phyloP scores from a whole-genome alignment of 352 stramenopile genomes.

The Thraustochytrium sp. region DNA sequence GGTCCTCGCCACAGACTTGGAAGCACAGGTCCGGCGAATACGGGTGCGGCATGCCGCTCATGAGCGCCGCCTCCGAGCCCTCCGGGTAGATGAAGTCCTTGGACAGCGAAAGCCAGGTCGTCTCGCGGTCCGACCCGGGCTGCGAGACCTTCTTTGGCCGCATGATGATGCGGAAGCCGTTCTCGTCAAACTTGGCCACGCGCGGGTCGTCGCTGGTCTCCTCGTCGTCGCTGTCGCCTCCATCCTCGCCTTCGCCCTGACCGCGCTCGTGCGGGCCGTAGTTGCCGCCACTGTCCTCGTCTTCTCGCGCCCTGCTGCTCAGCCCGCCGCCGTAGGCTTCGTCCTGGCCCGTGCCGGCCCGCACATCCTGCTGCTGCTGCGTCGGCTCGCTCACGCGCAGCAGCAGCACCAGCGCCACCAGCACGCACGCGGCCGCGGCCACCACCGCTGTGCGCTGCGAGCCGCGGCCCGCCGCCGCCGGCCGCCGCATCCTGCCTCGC shows the following conservation, averaged over 20 bases:
- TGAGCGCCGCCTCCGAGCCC: not conserved
- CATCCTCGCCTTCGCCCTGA: not conserved
- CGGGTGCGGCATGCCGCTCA: not conserved
- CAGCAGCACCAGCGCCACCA: too few species aligned
- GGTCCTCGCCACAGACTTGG: not conserved
- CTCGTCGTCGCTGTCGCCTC: not conserved
- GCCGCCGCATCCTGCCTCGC: too few species aligned
- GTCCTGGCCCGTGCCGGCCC: too few species aligned
- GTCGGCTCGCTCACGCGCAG: too few species aligned
- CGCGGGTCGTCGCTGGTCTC: not conserved
- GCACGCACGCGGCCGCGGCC: too few species aligned
- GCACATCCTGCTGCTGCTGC: too few species aligned
- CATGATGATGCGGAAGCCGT: not conserved
- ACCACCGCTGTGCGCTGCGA: too few species aligned
- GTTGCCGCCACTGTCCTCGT: too few species aligned
- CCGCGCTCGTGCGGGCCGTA: not conserved
- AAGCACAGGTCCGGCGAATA: not conserved
- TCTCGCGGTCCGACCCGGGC: not conserved
- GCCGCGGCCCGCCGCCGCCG: too few species aligned
- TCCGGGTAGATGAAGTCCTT: constrained; percentile 3
- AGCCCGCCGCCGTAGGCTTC: too few species aligned
- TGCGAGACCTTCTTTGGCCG: not conserved
- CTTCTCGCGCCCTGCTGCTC: too few species aligned
- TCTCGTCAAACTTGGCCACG: not conserved
- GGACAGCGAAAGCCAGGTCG: not conserved